phyloP scores from a whole-genome alignment of 805 yeast species.

The Barnettozyma botsteinii region DNA sequence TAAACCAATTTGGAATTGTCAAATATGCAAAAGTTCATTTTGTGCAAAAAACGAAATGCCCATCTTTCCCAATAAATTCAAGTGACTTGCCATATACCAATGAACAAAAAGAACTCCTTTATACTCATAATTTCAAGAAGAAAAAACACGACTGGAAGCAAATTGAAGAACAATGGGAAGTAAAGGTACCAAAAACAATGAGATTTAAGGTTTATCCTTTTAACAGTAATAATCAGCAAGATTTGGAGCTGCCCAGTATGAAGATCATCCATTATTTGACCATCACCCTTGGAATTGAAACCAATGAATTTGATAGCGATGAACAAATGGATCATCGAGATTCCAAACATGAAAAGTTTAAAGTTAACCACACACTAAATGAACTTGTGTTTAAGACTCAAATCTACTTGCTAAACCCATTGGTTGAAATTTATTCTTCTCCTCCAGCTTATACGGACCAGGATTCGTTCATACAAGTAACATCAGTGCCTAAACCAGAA shows the following conservation, averaged over 20 bases:
- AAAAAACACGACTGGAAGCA: not conserved
- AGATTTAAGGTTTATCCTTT: constrained; percentile 13
- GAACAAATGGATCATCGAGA: not conserved
- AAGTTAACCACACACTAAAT: not conserved
- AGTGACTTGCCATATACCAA: not conserved
- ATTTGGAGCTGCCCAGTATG: constrained; percentile 2
- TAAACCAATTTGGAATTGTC: constrained; percentile 5
- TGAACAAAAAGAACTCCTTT: constrained; percentile 3
- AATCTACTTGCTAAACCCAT: constrained; percentile 11
- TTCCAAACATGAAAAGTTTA: not conserved
- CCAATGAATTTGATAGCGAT: not conserved
- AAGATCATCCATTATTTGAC: constrained; percentile 13
- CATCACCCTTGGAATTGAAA: constrained; percentile 10
- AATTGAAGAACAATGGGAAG: constrained; percentile 5
- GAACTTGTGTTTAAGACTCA: constrained; percentile 15
- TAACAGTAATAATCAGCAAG: constrained; percentile 10
- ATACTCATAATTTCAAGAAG: not conserved
- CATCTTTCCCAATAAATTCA: not conserved
- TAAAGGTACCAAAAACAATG: constrained; percentile 10
- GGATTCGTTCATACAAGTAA: not conserved
- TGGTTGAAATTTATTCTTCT: constrained; percentile 1
- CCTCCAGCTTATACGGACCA: constrained; percentile 13
- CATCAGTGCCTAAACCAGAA: too few species aligned
- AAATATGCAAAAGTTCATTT: constrained; percentile 13
- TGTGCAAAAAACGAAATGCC: constrained; percentile 15